phyloP scores from a whole-genome alignment of 1,139 yeast species.

The Hyphopichia fennica region DNA sequence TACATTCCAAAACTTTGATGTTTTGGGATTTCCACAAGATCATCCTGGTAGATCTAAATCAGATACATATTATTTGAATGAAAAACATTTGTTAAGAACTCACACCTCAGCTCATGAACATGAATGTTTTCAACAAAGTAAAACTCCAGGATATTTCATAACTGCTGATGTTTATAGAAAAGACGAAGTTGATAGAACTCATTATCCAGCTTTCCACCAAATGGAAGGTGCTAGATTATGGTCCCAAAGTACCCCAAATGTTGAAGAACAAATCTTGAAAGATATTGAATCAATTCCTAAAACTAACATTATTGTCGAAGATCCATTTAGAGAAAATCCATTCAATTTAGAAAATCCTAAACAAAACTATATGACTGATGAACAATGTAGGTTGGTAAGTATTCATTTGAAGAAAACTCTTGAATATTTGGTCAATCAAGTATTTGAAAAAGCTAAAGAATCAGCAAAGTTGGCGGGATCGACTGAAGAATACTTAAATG shows the following conservation, averaged over 20 bases:
- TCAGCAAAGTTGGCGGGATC: slow-evolving; percentile 70
- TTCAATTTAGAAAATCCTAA: slow-evolving; percentile 70
- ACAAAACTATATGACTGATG: slow-evolving; percentile 70
- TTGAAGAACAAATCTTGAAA: slow-evolving; percentile 42
- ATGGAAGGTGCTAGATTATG: slow-evolving; percentile 95
- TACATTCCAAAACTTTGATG: slow-evolving; percentile 82
- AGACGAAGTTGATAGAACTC: slow-evolving; percentile 94
- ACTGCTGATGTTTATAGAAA: slow-evolving; percentile 95
- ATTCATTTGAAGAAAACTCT: slow-evolving; percentile 82
- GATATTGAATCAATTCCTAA: slow-evolving; percentile 71
- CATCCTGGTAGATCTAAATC: slow-evolving; percentile 94
- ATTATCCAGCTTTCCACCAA: slow-evolving; percentile 96
- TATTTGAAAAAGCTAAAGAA: slow-evolving; percentile 71
- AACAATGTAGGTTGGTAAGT: slow-evolving; percentile 68
- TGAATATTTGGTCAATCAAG: slow-evolving; percentile 79
- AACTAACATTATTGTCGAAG: slow-evolving; percentile 74
- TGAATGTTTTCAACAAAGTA: slow-evolving; percentile 66
- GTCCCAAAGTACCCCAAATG: slow-evolving; percentile 49
- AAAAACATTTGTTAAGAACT: slow-evolving; percentile 71
- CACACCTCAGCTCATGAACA: slow-evolving; percentile 97
- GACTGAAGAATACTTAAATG: slow-evolving; percentile 59
- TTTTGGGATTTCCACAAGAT: slow-evolving; percentile 83
- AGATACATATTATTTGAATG: slow-evolving; percentile 88
- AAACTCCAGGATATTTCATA: slow-evolving; percentile 86
- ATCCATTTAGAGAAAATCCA: slow-evolving; percentile 50